Base-by-base conservation (phyloP, 2,329 filamentous ascomycete species). In the Sarocladium oryzae region DNA sequence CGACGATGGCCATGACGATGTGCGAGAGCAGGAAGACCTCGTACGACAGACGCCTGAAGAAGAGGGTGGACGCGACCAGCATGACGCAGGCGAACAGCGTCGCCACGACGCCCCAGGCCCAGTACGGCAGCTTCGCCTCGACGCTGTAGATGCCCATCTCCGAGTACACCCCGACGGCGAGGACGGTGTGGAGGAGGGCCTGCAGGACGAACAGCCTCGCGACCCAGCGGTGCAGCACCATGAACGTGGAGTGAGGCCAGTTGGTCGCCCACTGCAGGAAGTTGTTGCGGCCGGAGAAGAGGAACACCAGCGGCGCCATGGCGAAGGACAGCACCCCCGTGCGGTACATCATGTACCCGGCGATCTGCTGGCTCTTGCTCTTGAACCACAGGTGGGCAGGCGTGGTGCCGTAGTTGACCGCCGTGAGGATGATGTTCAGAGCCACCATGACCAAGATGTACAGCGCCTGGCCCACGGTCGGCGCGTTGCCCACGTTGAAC, bases 231-330 rank as follows among this genome's bases (percentile, higher is more conserved):
- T 78, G 74, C 2, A 76, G 60, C 1, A 76, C 56, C 8, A 76
- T 40, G 55, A 64, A 76, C 1, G 74, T 76, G 1, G 66, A 65
- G 52, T 74, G 68, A 2, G 63, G 67, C 71, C 73, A 76, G 56
- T 71, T 64, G n/a, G 76, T 77, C 1, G 76, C 36, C 61, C 67
- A 72, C 0, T 77, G 64, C 0, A 77, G 63, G 2, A 77, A 21
- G 51, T 73, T 77, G 55, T 79, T 78, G 1, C 76, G 63, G 0
- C 68, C 62, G 0, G 69, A 64, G 50, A 71, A 77, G 2, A 78
- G 64, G 13, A 77, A 58, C 0, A 72, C 46, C 0, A 78, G 56
- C 0, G 73, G 68, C 0, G 73, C 41, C 8, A 71, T 66, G 4
- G 67, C 66, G 43, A 73, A 70, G 4, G 60, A 62, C 2, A 76